Evolutionary conservation across 2,329 filamentous ascomycete species (phyloP).

Genomic region (Reticulascus tulasneorum): DNA sequence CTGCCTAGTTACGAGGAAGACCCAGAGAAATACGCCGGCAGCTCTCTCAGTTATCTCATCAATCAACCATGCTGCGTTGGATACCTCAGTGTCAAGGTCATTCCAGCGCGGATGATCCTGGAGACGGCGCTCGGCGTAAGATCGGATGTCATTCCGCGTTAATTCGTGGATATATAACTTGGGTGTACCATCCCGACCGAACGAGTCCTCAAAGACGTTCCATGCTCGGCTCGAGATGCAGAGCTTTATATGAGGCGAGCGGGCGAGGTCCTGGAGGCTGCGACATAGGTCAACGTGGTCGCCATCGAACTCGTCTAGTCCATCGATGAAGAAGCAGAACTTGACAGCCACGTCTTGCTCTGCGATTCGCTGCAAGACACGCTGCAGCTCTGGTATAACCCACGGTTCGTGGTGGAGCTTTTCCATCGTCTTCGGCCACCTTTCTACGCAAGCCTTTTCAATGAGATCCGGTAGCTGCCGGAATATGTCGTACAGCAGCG

Average conservation of each 20-base stretch:
- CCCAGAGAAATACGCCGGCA: constrained; percentile 29
- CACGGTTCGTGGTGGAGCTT: background rate
- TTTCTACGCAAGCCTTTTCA: background rate
- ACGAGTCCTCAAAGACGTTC: constrained; percentile 22
- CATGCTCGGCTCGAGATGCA: constrained; percentile 29
- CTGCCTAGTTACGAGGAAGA: constrained; percentile 15
- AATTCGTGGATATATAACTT: constrained; percentile 22
- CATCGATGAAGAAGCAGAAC: constrained; percentile 24
- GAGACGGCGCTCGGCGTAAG: constrained; percentile 11
- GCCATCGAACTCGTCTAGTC: constrained; percentile 27
- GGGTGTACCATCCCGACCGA: constrained; percentile 13
- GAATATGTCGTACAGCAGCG: constrained; percentile 10
- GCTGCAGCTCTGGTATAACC: too few relatives aligned
- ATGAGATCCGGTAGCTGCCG: constrained; percentile 1
- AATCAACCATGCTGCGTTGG: background rate
- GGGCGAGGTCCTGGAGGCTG: constrained; percentile 18
- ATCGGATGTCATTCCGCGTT: constrained; percentile 22
- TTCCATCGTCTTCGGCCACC: background rate
- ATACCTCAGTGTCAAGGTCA: background rate
- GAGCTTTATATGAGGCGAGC: constrained; percentile 20
- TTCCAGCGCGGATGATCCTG: background rate
- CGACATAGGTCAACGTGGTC: constrained; percentile 21
- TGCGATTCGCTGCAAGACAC: too few relatives aligned
- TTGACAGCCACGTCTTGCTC: constrained; percentile 3
- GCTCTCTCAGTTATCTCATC: constrained; percentile 17